These are phyloP conservation scores for Debaryomyces coudertii DNA, from an alignment of 1,139 yeast genomes.

Conservation along the genomic window DNA sequence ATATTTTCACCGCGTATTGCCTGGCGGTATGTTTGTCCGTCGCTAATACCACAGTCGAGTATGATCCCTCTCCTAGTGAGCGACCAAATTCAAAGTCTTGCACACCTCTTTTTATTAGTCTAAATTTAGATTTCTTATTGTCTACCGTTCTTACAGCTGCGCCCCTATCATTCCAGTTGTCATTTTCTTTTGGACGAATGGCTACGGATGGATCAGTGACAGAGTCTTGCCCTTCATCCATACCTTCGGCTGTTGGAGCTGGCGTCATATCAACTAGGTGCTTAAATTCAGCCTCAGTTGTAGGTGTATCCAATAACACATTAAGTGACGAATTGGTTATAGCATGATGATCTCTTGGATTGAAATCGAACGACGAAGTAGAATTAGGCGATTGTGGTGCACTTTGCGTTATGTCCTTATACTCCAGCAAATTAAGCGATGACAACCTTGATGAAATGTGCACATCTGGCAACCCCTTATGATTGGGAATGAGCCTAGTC, in stretches of 20 bases:
- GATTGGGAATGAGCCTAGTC: conserved; percentile 5
- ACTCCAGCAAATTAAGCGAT: conserved; percentile 25
- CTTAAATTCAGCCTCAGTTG: conserved; percentile 24
- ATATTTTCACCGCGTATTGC: conserved; percentile 86
- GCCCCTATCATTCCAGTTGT: conserved; percentile 41
- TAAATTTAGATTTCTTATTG: conserved; percentile 21
- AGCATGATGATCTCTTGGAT: conserved; percentile 24
- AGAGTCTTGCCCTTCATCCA: not conserved
- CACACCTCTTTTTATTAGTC: conserved; percentile 61
- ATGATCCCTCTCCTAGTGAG: conserved; percentile 93
- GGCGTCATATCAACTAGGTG: conserved; percentile 13
- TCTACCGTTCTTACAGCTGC: conserved; percentile 40
- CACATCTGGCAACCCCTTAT: conserved; percentile 19
- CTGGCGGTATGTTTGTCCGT: conserved; percentile 72
- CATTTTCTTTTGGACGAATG: conserved; percentile 11
- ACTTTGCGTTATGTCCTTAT: conserved; percentile 22
- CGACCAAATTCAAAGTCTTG: conserved; percentile 87
- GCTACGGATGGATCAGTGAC: not conserved
- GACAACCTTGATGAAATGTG: conserved; percentile 38
- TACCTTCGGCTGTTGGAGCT: not conserved
- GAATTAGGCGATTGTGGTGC: conserved; percentile 37
- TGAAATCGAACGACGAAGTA: conserved; percentile 33
- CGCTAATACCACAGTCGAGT: conserved; percentile 90
- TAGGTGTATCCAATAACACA: conserved; percentile 39
- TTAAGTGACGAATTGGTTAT: conserved; percentile 40